These are phyloP conservation scores for Chytriomyces sp. DNA, from an alignment of 192 early-diverging fungal genomes.

Conservation along the genomic window DNA sequence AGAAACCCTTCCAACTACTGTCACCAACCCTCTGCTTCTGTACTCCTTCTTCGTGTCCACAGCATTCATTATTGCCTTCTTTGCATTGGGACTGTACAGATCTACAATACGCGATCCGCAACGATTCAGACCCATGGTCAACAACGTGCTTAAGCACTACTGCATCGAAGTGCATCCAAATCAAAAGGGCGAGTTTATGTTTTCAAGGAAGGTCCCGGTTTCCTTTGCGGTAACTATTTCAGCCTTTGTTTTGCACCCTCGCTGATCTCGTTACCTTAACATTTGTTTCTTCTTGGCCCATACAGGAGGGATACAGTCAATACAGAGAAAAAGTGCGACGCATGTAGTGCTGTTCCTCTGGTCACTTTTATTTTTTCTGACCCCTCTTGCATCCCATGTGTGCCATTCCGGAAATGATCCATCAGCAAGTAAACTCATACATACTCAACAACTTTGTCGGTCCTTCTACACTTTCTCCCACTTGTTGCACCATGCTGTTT, in stretches of 20 bases:
- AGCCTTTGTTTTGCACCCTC: background rate
- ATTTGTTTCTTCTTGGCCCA: background rate
- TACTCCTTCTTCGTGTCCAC: constrained; percentile 9
- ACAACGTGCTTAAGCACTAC: constrained; percentile 29
- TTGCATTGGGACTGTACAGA: constrained; percentile 17
- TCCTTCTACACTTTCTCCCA: too few species aligned
- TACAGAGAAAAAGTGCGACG: background rate
- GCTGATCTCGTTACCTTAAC: too few species aligned
- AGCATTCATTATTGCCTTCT: background rate
- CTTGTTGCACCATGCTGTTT: too few species aligned
- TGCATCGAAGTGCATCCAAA: constrained; percentile 8
- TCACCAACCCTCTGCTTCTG: background rate
- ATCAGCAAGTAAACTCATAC: too few species aligned
- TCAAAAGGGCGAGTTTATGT: background rate
- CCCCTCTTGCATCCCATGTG: too few species aligned
- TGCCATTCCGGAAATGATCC: too few species aligned
- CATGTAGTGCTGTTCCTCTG: background rate
- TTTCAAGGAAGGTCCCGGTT: constrained; percentile 21
- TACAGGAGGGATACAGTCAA: background rate
- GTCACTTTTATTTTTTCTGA: too few species aligned
- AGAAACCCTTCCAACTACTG: background rate
- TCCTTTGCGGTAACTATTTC: constrained; percentile 14
- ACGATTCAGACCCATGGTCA: constrained; percentile 16
- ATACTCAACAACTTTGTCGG: too few species aligned
- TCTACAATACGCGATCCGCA: constrained; percentile 3